These are phyloP conservation scores for Aureobasidium sp. DNA, from an alignment of 2,329 filamentous ascomycete genomes.

Conservation along the genomic window DNA sequence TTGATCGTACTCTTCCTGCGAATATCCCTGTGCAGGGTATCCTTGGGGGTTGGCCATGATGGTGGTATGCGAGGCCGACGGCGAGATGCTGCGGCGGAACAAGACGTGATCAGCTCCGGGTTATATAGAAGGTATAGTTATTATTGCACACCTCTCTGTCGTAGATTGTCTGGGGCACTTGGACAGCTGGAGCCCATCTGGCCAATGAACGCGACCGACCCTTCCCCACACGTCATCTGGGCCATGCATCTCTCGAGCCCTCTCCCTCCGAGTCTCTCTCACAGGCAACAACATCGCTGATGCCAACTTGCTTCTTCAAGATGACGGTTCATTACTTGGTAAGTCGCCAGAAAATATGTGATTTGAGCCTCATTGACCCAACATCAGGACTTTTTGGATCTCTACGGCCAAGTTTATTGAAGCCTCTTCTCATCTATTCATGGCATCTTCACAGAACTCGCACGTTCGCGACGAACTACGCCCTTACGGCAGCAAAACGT, in stretches of 20 bases:
- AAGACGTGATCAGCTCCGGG: not conserved
- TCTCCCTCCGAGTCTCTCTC: not conserved
- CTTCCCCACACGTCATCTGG: not conserved
- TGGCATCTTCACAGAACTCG: not conserved
- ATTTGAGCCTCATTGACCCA: not conserved
- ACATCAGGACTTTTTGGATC: too few species aligned
- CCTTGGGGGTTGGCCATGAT: slow-evolving; percentile 18
- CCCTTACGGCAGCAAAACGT: too few species aligned
- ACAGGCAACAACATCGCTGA: not conserved
- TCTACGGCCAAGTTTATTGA: not conserved
- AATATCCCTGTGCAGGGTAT: slow-evolving; percentile 20
- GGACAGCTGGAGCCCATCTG: not conserved
- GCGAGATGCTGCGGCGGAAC: slow-evolving; percentile 6
- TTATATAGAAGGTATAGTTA: not conserved
- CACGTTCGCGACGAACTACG: too few species aligned
- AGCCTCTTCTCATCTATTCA: not conserved
- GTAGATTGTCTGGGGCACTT: slow-evolving; percentile 1
- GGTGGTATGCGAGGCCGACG: not conserved
- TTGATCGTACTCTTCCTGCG: slow-evolving; percentile 19
- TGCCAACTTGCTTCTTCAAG: not conserved
- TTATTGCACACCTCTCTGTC: not conserved
- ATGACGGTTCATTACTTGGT: too few species aligned
- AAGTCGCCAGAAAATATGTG: not conserved
- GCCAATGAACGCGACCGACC: not conserved
- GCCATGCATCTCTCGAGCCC: not conserved